These are phyloP conservation scores for Tillandsia fasciculata DNA, from an alignment of 176 grass and related monocot species.

Conservation along the genomic window DNA sequence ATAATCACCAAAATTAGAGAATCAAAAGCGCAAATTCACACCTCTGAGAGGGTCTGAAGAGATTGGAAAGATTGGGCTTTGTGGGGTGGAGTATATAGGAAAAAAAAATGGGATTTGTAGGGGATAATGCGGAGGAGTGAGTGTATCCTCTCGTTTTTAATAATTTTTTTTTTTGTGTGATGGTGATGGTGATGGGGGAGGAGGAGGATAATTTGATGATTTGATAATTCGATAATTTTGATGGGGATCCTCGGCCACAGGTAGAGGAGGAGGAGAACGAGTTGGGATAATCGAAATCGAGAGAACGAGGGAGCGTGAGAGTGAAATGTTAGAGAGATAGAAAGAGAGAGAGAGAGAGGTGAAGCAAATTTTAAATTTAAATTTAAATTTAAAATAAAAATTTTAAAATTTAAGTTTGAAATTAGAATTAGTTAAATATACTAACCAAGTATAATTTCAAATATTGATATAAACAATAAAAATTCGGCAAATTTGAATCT, in stretches of 20 bases:
- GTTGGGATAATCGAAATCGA: slow-evolving; percentile 22
- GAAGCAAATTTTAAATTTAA: no score
- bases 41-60: background rate
- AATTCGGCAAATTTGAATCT: no score
- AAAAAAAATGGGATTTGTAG: background rate
- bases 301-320: slow-evolving; percentile 11
- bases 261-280: background rate
- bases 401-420: no score
- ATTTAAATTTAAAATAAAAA: no score
- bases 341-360: no score
- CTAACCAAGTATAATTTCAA: no score
- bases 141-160: slow-evolving; percentile 22
- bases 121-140: slow-evolving; percentile 24
- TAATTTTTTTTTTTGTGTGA: background rate
- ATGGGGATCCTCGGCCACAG: slow-evolving; percentile 4
- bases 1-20: slow-evolving; percentile 3
- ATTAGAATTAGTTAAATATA: no score
- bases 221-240: no score
- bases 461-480: no score
- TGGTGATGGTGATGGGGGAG: background rate
- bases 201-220: background rate
- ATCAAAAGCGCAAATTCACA: background rate
- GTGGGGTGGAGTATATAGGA: background rate
- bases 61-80: background rate
- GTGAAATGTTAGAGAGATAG: no score